A percentile compares a stretch with the other conserved stretches of the same genome.
Evolutionary conservation across 257 asterid genomes (phyloP).

Genomic region (Fraxinus americana): DNA sequence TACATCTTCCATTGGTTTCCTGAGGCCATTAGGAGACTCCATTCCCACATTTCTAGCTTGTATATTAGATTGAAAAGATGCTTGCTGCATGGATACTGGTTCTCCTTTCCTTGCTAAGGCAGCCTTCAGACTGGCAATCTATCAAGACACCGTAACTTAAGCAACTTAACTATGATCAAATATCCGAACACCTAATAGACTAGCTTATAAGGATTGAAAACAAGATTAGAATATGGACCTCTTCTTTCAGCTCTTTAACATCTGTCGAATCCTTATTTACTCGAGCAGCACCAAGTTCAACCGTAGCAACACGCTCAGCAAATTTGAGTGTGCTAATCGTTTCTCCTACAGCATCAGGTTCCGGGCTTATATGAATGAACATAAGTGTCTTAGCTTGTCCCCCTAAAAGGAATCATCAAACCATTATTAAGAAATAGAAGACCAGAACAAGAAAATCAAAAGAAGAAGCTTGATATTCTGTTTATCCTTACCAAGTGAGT

Average conservation of each 20-base stretch:
- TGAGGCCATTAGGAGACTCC: constrained; percentile 49
- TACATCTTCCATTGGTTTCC: constrained; percentile 94
- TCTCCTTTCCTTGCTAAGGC: constrained; percentile 72
- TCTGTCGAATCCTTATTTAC: constrained; percentile 82
- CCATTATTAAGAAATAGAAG: constrained; percentile 16
- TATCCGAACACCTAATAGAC: neutral
- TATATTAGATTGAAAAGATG: constrained; percentile 44
- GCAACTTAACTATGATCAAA: constrained; percentile 12
- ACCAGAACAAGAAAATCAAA: constrained; percentile 7
- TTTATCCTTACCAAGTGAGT: constrained; percentile 85
- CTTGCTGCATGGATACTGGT: constrained; percentile 38
- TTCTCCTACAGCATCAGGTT: constrained; percentile 89
- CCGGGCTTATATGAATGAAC: constrained; percentile 98
- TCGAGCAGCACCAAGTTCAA: constrained; percentile 97
- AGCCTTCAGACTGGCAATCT: constrained; percentile 84
- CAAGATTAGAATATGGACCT: constrained; percentile 43
- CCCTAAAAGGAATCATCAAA: constrained; percentile 43
- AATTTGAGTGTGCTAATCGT: constrained; percentile 93
- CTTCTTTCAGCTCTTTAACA: constrained; percentile 91
- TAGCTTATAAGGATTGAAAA: neutral
- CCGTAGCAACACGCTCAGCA: constrained; percentile 98
- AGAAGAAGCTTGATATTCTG: neutral
- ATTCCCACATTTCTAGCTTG: constrained; percentile 42
- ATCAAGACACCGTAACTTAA: constrained; percentile 23
- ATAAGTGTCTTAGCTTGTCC: constrained; percentile 98